Conservation (phyloP, 306 rosid genomes). For the Rubus parviflorus region DNA sequence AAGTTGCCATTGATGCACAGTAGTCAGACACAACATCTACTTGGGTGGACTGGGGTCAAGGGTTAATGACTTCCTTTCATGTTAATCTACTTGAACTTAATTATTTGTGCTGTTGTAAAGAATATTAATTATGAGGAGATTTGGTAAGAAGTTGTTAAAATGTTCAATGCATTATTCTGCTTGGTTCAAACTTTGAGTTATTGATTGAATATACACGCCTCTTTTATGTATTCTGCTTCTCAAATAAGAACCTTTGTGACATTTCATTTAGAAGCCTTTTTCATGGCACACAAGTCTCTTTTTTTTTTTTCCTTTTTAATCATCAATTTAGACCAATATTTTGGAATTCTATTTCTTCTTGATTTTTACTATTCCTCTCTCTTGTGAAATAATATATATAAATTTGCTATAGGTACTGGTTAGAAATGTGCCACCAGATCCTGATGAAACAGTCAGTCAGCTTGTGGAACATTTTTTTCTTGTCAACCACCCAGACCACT, state of each 20-base stretch:
- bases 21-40: neutral
- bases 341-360: neutral
- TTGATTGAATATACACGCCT: neutral
- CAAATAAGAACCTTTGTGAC: neutral
- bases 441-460: slow-evolving; percentile 82
- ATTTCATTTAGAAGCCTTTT: neutral
- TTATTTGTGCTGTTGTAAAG: neutral
- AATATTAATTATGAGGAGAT: neutral
- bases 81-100: neutral
- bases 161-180: neutral
- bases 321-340: neutral
- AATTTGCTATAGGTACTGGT: slow-evolving; percentile 68
- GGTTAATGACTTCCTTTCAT: neutral
- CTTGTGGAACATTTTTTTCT: slow-evolving; percentile 97
- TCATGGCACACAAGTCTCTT: neutral
- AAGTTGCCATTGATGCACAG: slow-evolving; percentile 12
- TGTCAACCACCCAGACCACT: slow-evolving; percentile 94
- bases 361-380: neutral
- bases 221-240: neutral
- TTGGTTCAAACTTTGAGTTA: neutral
- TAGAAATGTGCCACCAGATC: slow-evolving; percentile 94
- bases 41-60: slow-evolving; percentile 1
- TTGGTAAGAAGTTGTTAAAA: neutral
- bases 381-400: neutral
- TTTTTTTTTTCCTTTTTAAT: neutral